Percentiles rank a stretch among this genome's conserved stretches.
These are phyloP conservation scores for Cyclotella distinguenda DNA, from an alignment of 108 stramenopile species.

Conservation along the genomic window DNA sequence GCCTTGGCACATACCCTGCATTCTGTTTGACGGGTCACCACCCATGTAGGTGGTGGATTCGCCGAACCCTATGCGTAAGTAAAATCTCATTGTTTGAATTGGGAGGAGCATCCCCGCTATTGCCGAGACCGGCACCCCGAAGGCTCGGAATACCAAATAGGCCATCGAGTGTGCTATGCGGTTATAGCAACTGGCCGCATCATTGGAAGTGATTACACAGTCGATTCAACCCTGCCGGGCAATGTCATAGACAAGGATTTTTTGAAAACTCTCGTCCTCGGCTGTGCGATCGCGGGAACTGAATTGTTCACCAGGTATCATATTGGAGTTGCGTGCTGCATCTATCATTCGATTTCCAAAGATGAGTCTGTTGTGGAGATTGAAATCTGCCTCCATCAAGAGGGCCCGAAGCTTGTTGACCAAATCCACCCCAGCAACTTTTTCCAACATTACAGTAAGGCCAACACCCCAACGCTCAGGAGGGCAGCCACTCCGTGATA, in stretches of 20 bases:
- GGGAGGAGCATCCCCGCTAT: conserved; percentile 11
- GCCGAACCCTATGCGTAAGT: conserved; percentile 23
- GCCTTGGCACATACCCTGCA: conserved; percentile 33
- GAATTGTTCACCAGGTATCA: conserved; percentile 25
- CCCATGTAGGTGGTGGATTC: conserved; percentile 10
- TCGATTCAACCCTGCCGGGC: background rate
- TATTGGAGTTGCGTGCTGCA: conserved; percentile 2
- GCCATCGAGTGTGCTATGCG: conserved; percentile 7
- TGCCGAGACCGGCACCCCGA: background rate
- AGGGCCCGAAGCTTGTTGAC: too few species aligned
- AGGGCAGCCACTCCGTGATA: too few species aligned
- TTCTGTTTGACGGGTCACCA: background rate
- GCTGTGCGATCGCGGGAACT: conserved; percentile 11
- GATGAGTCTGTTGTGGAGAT: too few species aligned
- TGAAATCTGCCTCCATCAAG: too few species aligned
- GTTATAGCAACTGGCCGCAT: conserved; percentile 31
- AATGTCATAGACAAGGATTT: conserved; percentile 13
- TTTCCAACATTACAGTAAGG: too few species aligned
- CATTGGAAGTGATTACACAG: background rate
- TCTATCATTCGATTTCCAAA: too few species aligned
- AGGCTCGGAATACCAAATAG: conserved; percentile 1
- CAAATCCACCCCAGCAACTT: too few species aligned
- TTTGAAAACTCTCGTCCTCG: conserved; percentile 20
- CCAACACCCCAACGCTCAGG: too few species aligned
- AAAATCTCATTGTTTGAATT: conserved; percentile 22